These are phyloP conservation scores for Jamesozyma gamospora DNA, from an alignment of 805 yeast species.

Conservation along the genomic window DNA sequence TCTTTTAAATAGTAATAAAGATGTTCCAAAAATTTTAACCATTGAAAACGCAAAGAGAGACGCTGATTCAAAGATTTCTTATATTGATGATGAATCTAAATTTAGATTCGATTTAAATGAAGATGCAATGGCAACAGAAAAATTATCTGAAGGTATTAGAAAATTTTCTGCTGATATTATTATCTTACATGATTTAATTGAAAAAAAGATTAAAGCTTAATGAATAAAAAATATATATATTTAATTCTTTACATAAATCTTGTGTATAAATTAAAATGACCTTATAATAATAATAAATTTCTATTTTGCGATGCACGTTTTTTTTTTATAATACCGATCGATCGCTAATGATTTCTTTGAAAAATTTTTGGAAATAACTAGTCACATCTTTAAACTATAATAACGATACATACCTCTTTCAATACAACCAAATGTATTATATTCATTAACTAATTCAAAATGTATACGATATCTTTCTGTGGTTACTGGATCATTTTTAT, in stretches of 20 bases:
- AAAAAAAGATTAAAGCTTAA: conserved; percentile 43
- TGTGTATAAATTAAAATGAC: too few relatives aligned
- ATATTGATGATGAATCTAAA: conserved; percentile 70
- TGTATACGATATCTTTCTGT: conserved; percentile 21
- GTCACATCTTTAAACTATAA: conserved; percentile 32
- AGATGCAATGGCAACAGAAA: conserved; percentile 97
- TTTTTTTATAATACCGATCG: too few relatives aligned
- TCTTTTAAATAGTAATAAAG: conserved; percentile 64
- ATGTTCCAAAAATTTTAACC: conserved; percentile 75
- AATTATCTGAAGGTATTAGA: conserved; percentile 95
- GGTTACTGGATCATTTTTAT: conserved; percentile 19
- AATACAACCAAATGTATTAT: conserved; percentile 33
- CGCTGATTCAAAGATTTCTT: conserved; percentile 60
- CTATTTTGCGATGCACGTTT: too few relatives aligned
- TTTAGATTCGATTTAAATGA: conserved; percentile 89
- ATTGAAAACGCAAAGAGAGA: conserved; percentile 47
- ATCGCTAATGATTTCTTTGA: too few relatives aligned
- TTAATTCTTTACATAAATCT: not conserved
- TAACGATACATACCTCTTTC: conserved; percentile 38
- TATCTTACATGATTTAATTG: conserved; percentile 61
- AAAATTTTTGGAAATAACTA: too few relatives aligned
- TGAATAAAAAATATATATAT: conserved; percentile 2
- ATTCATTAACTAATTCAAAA: conserved; percentile 27
- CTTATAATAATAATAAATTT: too few relatives aligned
- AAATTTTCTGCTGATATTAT: conserved; percentile 87